These are phyloP conservation scores for Alternaria solani DNA, from an alignment of 2,329 filamentous ascomycete genomes.

Conservation along the genomic window DNA sequence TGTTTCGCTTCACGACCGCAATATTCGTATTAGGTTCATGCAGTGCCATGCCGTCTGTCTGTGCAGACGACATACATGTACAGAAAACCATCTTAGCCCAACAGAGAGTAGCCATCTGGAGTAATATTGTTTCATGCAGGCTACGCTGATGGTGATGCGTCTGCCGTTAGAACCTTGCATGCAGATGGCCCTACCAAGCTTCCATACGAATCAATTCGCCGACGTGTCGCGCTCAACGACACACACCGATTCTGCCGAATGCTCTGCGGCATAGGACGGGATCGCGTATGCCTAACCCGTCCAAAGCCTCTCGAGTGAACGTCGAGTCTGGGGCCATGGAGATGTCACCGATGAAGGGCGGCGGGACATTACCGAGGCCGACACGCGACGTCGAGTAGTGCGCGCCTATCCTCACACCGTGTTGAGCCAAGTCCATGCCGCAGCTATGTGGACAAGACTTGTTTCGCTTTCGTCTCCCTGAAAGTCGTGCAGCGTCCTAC, in stretches of 20 bases:
- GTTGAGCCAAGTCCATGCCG: slow-evolving; percentile 22
- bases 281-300: slow-evolving; percentile 33
- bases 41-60: slow-evolving; percentile 19
- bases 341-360: slow-evolving; percentile 21
- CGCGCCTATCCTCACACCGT: slow-evolving; percentile 15
- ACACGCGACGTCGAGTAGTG: slow-evolving; percentile 11
- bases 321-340: slow-evolving; percentile 39
- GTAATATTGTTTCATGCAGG: slow-evolving; percentile 40
- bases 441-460: slow-evolving; percentile 12
- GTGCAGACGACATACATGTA: slow-evolving; percentile 26
- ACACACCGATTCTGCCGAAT: slow-evolving; percentile 30
- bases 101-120: slow-evolving; percentile 27
- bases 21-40: slow-evolving; percentile 34
- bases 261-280: slow-evolving; percentile 28
- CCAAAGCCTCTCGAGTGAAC: slow-evolving; percentile 23
- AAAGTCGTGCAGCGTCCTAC: slow-evolving; percentile 22
- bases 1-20: slow-evolving; percentile 14
- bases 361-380: slow-evolving; percentile 8
- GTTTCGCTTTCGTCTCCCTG: slow-evolving; percentile 24
- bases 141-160: slow-evolving; percentile 39
- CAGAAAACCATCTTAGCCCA: slow-evolving; percentile 13
- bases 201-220: slow-evolving; percentile 35
- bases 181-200: slow-evolving; percentile 29
- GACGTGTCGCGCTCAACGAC: slow-evolving; percentile 35
- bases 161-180: slow-evolving; percentile 40